Evolutionary conservation across 2,329 filamentous ascomycete species (phyloP).

Genomic region (Trichophyton mentagrophytes): DNA sequence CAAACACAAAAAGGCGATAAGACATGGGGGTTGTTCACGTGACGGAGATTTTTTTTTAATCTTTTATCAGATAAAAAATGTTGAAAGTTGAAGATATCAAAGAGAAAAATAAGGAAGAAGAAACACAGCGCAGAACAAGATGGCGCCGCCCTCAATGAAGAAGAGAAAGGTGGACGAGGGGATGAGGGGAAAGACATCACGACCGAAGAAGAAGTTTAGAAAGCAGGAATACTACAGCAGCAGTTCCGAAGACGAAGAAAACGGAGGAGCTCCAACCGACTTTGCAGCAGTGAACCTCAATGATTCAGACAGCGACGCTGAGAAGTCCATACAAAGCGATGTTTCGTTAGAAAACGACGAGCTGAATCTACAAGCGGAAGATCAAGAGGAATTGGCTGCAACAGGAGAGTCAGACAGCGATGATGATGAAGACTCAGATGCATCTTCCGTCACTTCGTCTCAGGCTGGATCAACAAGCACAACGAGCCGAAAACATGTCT

Average conservation of each 20-base stretch:
- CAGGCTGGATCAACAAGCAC: slow-evolving; percentile 28
- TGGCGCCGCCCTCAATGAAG: slow-evolving; percentile 31
- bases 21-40: neutral
- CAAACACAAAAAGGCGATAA: neutral
- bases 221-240: slow-evolving; percentile 53
- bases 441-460: slow-evolving; percentile 22
- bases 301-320: slow-evolving; percentile 11
- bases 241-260: slow-evolving; percentile 46
- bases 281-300: slow-evolving; percentile 13
- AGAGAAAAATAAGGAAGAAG: neutral
- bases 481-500: slow-evolving; percentile 20
- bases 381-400: slow-evolving; percentile 20
- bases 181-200: slow-evolving; percentile 40
- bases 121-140: slow-evolving; percentile 14
- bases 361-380: slow-evolving; percentile 8
- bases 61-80: neutral
- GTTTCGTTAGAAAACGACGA: slow-evolving; percentile 12
- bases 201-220: slow-evolving; percentile 46
- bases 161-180: slow-evolving; percentile 50
- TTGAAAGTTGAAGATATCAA: neutral
- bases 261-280: slow-evolving; percentile 30
- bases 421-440: slow-evolving; percentile 18
- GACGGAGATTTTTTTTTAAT: neutral
- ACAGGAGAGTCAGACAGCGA: slow-evolving; percentile 16
- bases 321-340: slow-evolving; percentile 16